phyloP scores from a whole-genome alignment of 257 asterid species.

The Euphrasia confusa region DNA sequence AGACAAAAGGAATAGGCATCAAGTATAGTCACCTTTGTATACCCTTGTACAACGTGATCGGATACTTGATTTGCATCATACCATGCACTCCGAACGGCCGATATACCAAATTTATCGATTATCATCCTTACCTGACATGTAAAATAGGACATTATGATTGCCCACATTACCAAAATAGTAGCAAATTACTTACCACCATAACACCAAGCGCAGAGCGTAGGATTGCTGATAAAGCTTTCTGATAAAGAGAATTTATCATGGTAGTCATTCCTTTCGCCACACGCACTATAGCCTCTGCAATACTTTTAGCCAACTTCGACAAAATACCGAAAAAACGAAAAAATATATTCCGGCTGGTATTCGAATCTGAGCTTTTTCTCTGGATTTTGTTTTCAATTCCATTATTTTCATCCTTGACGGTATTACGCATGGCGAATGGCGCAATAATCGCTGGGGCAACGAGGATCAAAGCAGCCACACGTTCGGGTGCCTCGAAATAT shows the following conservation, averaged over 20 bases:
- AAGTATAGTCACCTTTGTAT: conserved; percentile 63
- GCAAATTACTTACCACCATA: conserved; percentile 49
- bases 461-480: conserved; percentile 85
- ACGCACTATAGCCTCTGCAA: conserved; percentile 34
- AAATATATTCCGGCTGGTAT: conserved; percentile 31
- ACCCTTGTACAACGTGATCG: conserved; percentile 74
- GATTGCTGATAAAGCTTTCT: conserved; percentile 57
- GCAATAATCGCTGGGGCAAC: conserved; percentile 90
- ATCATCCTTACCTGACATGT: conserved; percentile 66
- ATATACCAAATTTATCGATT: conserved; percentile 62
- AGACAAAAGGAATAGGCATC: conserved; percentile 15
- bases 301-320: conserved; percentile 38
- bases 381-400: conserved; percentile 35
- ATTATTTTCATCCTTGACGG: conserved; percentile 29
- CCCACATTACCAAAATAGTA: background rate
- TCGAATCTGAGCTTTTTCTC: conserved; percentile 35
- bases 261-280: conserved; percentile 52
- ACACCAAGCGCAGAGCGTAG: conserved; percentile 75
- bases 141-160: background rate
- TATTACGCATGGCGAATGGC: conserved; percentile 39
- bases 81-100: conserved; percentile 73
- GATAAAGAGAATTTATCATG: conserved; percentile 54
- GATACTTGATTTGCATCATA: conserved; percentile 72
- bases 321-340: conserved; percentile 32
- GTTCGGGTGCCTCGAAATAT: conserved; percentile 88